A percentile compares a stretch with the other conserved stretches of the same genome.
These are phyloP conservation scores for Effrenium voratum DNA, from an alignment of 73 alveolate genomes.

Conservation along the genomic window DNA sequence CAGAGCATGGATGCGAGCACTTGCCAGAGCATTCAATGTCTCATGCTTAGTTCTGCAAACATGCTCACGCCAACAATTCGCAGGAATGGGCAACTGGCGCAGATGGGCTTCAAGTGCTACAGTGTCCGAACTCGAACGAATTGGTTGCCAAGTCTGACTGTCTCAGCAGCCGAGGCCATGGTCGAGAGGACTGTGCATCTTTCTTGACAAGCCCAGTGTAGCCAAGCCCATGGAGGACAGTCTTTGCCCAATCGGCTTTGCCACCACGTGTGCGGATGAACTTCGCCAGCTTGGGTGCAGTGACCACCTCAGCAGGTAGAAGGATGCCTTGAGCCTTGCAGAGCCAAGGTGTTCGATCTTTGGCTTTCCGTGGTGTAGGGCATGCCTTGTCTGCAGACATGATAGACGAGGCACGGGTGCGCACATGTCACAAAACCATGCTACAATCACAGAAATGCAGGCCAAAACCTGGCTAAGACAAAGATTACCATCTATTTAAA, in stretches of 20 bases:
- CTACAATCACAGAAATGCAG: not conserved
- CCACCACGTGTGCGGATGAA: conserved; percentile 65
- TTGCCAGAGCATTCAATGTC: not conserved
- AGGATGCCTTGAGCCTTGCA: not conserved
- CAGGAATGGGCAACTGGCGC: conserved; percentile 81
- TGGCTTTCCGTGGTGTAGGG: conserved; percentile 80
- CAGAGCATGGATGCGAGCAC: not conserved
- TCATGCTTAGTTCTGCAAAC: not conserved
- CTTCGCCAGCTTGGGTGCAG: conserved; percentile 72
- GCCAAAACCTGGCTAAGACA: conserved; percentile 46
- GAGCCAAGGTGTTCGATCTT: conserved; percentile 45
- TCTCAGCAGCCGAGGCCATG: conserved; percentile 18
- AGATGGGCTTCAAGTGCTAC: conserved; percentile 44
- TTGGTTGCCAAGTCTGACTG: not conserved
- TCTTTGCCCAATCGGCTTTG: conserved; percentile 43
- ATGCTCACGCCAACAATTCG: not conserved
- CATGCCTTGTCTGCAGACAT: conserved; percentile 72
- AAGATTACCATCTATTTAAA: not conserved
- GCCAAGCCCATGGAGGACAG: not conserved
- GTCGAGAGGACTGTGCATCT: conserved; percentile 45
- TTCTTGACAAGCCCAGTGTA: not conserved
- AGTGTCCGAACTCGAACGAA: not conserved
- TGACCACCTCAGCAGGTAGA: not conserved
- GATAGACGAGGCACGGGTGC: conserved; percentile 43
- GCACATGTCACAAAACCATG: not conserved